A percentile compares a stretch with the other conserved stretches of the same genome.
Conservation (phyloP, 2,329 filamentous ascomycete species). For the Dothistroma pini region DNA sequence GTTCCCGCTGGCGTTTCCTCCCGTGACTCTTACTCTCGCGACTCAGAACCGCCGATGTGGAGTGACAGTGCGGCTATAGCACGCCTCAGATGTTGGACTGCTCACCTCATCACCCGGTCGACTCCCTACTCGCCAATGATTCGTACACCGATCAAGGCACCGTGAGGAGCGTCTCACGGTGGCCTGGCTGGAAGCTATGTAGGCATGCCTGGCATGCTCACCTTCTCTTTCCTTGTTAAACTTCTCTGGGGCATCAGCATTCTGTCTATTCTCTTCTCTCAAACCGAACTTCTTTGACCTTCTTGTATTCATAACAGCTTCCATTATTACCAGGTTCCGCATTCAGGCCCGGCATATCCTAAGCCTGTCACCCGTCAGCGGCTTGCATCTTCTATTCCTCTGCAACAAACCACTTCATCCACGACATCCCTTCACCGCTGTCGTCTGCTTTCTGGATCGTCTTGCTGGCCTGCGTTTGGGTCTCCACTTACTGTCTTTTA, state of each 20-base stretch:
- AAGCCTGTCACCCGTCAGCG: constrained; percentile 2
- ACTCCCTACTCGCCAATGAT: constrained; percentile 21
- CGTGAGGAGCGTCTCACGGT: not conserved
- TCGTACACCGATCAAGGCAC: constrained; percentile 17
- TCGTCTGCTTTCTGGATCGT: constrained; percentile 13
- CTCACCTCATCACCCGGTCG: constrained; percentile 9
- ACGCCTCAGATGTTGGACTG: constrained; percentile 22
- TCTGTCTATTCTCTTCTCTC: constrained; percentile 7
- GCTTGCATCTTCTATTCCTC: constrained; percentile 13
- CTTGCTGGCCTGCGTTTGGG: constrained; percentile 4
- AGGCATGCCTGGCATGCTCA: constrained; percentile 5
- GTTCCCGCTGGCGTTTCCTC: not conserved
- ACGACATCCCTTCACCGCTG: constrained; percentile 7
- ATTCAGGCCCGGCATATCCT: constrained; percentile 8
- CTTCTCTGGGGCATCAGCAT: constrained; percentile 8
- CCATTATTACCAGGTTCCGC: constrained; percentile 8
- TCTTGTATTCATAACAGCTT: constrained; percentile 15
- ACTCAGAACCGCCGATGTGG: not conserved
- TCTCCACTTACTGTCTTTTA: constrained; percentile 12
- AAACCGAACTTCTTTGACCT: constrained; percentile 8
- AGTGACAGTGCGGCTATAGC: constrained; percentile 15
- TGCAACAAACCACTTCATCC: constrained; percentile 9
- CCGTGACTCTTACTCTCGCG: not conserved
- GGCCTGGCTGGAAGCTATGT: constrained; percentile 6
- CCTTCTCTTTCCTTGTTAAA: constrained; percentile 5